Evolutionary conservation across 148 eudicot species (phyloP).

Genomic region (Camellia japonica): DNA sequence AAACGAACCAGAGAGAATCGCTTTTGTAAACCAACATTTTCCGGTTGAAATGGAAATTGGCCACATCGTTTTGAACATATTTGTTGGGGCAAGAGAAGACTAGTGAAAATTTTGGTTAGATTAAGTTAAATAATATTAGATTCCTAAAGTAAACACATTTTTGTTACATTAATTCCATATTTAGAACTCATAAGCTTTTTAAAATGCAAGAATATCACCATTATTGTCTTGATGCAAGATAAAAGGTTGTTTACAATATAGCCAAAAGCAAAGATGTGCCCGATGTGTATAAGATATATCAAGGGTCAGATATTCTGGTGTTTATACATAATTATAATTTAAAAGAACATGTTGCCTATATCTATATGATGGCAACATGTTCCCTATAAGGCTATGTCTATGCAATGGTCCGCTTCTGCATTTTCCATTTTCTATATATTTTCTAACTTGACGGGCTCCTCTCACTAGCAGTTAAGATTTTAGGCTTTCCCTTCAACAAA

Average conservation of each 20-base stretch:
- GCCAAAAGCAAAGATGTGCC: background rate
- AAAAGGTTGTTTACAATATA: background rate
- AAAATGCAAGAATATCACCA: background rate
- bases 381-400: background rate
- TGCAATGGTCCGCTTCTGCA: background rate
- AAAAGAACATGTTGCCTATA: background rate
- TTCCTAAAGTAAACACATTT: background rate
- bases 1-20: too few relatives aligned
- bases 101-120: background rate
- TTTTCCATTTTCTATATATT: background rate
- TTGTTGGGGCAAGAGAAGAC: background rate
- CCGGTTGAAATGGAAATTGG: too few relatives aligned
- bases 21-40: too few relatives aligned
- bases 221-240: background rate
- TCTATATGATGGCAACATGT: background rate
- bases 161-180: background rate
- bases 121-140: background rate
- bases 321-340: background rate
- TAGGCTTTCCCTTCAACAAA: background rate
- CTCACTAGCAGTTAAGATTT: constrained; percentile 6
- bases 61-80: background rate
- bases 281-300: background rate
- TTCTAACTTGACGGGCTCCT: background rate
- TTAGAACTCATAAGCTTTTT: background rate
- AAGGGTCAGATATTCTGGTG: background rate